Base-by-base conservation (phyloP, 1,139 yeast species). In the Nakaseomyces nivariensis region DNA sequence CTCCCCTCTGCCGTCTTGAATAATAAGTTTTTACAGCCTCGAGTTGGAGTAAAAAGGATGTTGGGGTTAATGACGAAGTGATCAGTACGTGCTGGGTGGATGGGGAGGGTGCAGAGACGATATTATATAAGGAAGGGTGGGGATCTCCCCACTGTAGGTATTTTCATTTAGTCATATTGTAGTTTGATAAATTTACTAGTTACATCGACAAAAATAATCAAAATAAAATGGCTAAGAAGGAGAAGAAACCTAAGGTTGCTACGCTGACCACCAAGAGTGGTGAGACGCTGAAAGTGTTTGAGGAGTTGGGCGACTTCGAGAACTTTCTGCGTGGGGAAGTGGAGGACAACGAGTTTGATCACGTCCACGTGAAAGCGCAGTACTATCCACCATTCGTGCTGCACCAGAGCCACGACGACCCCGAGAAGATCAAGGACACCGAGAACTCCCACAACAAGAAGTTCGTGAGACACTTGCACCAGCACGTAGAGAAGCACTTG, bases 281-380 rank as follows among this genome's bases (percentile, higher is more conserved):
- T 47, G 67, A 63, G 44, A 54, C 56, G 26, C 29, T 63, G 55
- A 62, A 64, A 43, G 69, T 65, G 48, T 84, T 84, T 67, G 90
- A 84, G 46, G 84, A 79, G 52, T 68, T 83, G 58, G 72, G 71
- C 13, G 73, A 79, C 32, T 83, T 84, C 62, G 87, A 81, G 64
- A 74, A 75, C 43, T 83, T 72, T 64, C 71, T 84, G 53, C 74
- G 81, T 59, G 87, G 81, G 60, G 89, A 83, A 63, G 79, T 85
- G n/a, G 82, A 85, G 77, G 89, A 83, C 64, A 80, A 82, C 53
- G 89, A 82, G 52, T 81, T 77, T 61, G 85, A 80, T 62, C 78
- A 79, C 59, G 72, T 80, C 59, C 85, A 82, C 63, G 85, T 85
- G 44, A 81, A 77, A 56, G 71, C 82, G 54, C 72, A 72, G 49